Percentiles rank a stretch among this genome's conserved stretches.
Conservation (phyloP, 2,329 filamentous ascomycete genomes). For the Lomentospora prolificans region DNA sequence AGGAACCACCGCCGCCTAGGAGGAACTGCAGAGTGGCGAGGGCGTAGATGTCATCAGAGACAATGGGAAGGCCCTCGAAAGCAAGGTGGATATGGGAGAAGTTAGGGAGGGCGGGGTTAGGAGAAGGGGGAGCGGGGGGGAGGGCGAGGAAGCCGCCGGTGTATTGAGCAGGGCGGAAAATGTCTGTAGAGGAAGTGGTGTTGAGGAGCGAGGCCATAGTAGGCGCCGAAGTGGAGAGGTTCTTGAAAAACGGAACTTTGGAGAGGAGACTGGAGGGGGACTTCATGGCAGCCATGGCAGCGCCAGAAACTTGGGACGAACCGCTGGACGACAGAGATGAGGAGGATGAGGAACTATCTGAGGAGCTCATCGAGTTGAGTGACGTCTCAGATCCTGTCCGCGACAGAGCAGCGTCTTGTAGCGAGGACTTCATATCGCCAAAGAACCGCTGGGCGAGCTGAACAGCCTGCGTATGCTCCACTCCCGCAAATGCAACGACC, state of each 20-base stretch:
- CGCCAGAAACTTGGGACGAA: slow-evolving; percentile 26
- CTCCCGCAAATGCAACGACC: slow-evolving; percentile 90
- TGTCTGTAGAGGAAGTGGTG: slow-evolving; percentile 39
- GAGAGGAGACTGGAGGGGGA: slow-evolving; percentile 58
- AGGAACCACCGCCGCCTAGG: slow-evolving; percentile 89
- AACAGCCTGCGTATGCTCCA: slow-evolving; percentile 73
- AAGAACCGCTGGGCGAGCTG: slow-evolving; percentile 75
- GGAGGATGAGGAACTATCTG: slow-evolving; percentile 24
- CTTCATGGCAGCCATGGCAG: neutral
- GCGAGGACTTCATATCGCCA: slow-evolving; percentile 66
- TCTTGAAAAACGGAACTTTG: slow-evolving; percentile 84
- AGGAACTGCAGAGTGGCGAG: slow-evolving; percentile 92
- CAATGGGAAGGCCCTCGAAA: slow-evolving; percentile 89
- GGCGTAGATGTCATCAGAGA: slow-evolving; percentile 87
- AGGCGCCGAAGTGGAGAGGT: slow-evolving; percentile 65
- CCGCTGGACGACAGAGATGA: slow-evolving; percentile 21
- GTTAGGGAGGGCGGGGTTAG: slow-evolving; percentile 66
- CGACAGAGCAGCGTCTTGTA: slow-evolving; percentile 39
- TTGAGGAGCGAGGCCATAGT: slow-evolving; percentile 47
- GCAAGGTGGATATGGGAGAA: slow-evolving; percentile 92
- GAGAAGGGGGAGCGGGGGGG: slow-evolving; percentile 66
- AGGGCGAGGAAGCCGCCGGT: slow-evolving; percentile 89
- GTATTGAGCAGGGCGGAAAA: slow-evolving; percentile 64
- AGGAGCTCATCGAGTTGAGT: slow-evolving; percentile 24
- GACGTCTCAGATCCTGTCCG: slow-evolving; percentile 51